Conservation (phyloP, 31 red algal species). For the Porphyra umbilicalis region DNA sequence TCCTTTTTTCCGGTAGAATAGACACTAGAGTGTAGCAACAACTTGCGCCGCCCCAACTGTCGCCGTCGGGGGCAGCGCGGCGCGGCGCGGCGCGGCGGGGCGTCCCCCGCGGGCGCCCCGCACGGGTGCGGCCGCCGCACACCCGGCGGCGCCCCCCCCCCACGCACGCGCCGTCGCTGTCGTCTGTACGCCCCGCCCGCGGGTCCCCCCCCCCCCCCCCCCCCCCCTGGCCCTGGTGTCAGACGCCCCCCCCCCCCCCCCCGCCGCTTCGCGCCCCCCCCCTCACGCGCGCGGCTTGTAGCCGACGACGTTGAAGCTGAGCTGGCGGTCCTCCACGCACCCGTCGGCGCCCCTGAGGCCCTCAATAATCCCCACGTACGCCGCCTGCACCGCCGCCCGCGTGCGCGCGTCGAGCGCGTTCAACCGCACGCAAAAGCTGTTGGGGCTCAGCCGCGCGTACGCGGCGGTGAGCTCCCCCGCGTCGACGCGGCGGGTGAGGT, state of each 20-base stretch:
- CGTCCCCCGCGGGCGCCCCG: no score
- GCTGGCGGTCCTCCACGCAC: background rate
- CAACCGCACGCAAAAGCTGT: background rate
- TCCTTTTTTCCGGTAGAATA: no score
- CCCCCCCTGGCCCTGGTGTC: background rate
- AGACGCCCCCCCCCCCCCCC: background rate
- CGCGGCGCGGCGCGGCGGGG: no score
- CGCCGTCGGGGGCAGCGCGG: no score
- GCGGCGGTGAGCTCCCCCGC: background rate
- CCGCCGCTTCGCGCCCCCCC: no score
- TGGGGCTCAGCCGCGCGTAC: background rate
- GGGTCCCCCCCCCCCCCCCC: background rate
- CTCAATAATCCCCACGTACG: background rate
- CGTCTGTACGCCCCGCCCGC: background rate
- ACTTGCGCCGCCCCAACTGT: no score
- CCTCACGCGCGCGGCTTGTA: background rate
- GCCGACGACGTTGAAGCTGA: background rate
- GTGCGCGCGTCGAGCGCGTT: background rate
- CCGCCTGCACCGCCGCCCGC: background rate
- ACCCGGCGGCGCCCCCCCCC: no score
- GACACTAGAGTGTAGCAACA: no score
- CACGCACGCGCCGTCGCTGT: no score
- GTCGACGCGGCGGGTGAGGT: slow-evolving; percentile 1
- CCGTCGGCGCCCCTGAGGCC: background rate
- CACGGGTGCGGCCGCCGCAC: background rate